A percentile compares a stretch with the other conserved stretches of the same genome.
Conservation (phyloP, 345 rosid genomes). For the Populus deltoides region DNA sequence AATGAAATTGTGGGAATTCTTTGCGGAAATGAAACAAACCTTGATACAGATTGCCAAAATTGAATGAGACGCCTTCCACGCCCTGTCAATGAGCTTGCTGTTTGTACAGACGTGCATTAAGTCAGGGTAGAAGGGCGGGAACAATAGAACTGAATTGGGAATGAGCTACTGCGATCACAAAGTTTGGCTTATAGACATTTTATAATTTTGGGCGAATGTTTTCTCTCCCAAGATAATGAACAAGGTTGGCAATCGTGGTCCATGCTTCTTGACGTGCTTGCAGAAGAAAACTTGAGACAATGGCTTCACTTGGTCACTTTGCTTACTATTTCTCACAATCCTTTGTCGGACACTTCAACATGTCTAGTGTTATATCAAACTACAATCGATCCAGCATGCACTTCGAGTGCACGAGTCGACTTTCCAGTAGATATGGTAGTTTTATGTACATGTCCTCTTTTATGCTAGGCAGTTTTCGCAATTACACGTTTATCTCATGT, state of each 20-base stretch:
- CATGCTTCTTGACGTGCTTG: neutral
- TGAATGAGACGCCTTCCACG: neutral
- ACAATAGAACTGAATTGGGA: neutral
- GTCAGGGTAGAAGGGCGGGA: neutral
- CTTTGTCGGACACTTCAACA: neutral
- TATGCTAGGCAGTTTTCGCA: neutral
- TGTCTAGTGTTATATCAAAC: neutral
- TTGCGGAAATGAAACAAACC: neutral
- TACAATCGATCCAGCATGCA: neutral
- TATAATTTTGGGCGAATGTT: neutral
- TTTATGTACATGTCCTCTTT: neutral
- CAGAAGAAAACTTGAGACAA: neutral
- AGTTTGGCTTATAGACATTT: neutral
- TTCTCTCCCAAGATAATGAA: neutral
- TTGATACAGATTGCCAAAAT: neutral
- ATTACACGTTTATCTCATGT: neutral
- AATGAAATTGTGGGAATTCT: slow-evolving; percentile 42
- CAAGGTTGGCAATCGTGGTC: neutral
- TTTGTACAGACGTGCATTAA: neutral
- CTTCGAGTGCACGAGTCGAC: neutral
- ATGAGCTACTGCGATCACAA: neutral
- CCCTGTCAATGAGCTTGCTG: neutral
- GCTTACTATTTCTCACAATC: too few relatives aligned
- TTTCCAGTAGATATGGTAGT: neutral
- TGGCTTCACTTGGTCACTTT: neutral